Conservation (phyloP, 352 stramenopile species). For the Pythium periplocum region DNA sequence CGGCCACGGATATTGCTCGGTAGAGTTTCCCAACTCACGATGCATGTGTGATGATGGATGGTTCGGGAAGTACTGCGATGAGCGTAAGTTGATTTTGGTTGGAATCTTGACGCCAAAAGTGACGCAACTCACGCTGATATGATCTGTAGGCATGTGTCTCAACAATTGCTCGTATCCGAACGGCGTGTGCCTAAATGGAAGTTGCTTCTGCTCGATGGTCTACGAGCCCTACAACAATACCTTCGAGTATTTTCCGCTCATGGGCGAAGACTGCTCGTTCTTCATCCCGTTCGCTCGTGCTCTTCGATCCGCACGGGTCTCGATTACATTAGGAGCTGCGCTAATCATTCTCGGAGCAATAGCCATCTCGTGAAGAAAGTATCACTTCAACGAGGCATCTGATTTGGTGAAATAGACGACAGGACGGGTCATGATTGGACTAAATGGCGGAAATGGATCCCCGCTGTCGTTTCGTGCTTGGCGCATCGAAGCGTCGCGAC, state of each 20-base stretch:
- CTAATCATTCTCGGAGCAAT: too few relatives aligned
- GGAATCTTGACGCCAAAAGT: too few relatives aligned
- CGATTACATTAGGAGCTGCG: too few relatives aligned
- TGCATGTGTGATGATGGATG: conserved; percentile 95
- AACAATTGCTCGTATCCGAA: conserved; percentile 98
- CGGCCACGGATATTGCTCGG: conserved; percentile 92
- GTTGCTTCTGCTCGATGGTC: conserved; percentile 89
- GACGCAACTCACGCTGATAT: too few relatives aligned
- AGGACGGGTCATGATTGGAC: too few relatives aligned
- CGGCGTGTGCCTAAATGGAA: conserved; percentile 88
- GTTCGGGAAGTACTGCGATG: conserved; percentile 91
- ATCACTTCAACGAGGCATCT: too few relatives aligned
- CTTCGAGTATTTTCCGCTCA: conserved; percentile 65
- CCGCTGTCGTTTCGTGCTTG: too few relatives aligned
- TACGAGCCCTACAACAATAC: conserved; percentile 95
- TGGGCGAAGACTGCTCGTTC: conserved; percentile 85
- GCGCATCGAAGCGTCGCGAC: too few relatives aligned
- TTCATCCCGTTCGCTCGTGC: conserved; percentile 58
- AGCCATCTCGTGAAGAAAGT: too few relatives aligned
- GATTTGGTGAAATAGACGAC: too few relatives aligned
- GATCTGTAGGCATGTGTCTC: conserved; percentile 78
- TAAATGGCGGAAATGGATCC: too few relatives aligned
- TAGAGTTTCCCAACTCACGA: conserved; percentile 94
- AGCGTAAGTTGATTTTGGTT: conserved; percentile 33
- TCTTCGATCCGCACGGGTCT: not conserved